Conservation (phyloP, 2,329 filamentous ascomycete species). For the Sclerotiophoma versabilis region DNA sequence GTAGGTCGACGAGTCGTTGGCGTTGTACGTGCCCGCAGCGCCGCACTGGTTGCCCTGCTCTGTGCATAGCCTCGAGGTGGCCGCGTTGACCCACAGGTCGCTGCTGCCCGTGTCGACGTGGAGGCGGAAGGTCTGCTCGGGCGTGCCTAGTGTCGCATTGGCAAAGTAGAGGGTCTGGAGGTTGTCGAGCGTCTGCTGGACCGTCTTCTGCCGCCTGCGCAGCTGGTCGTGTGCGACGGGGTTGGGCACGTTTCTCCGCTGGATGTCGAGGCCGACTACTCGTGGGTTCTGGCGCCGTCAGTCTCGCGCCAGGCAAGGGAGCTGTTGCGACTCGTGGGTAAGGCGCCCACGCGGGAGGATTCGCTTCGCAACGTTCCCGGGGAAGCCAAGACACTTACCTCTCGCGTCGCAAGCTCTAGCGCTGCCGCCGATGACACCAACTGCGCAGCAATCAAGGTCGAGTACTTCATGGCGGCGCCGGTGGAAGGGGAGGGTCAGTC, state of each 20-base stretch:
- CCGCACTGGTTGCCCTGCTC: constrained; percentile 60
- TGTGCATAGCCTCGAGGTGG: constrained; percentile 66
- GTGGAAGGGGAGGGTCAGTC: neutral
- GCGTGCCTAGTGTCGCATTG: constrained; percentile 65
- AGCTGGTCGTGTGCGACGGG: constrained; percentile 56
- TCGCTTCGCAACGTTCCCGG: constrained; percentile 23
- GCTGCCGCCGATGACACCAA: constrained; percentile 40
- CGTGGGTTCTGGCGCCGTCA: constrained; percentile 48
- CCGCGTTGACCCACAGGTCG: constrained; percentile 72
- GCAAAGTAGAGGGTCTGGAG: constrained; percentile 67
- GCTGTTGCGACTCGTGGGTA: neutral
- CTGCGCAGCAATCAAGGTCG: constrained; percentile 36
- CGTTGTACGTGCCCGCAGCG: constrained; percentile 70
- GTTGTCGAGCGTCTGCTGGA: constrained; percentile 61
- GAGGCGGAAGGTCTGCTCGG: constrained; percentile 61
- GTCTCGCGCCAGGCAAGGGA: constrained; percentile 2
- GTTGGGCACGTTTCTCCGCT: constrained; percentile 56
- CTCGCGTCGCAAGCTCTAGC: constrained; percentile 40
- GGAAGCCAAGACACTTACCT: constrained; percentile 46
- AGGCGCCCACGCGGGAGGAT: constrained; percentile 16
- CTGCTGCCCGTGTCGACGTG: constrained; percentile 70
- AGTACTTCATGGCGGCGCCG: constrained; percentile 39
- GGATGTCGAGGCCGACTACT: constrained; percentile 60
- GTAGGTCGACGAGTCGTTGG: constrained; percentile 79
- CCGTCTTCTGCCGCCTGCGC: constrained; percentile 52